Percentiles rank a stretch among this genome's conserved stretches.
Conservation (phyloP, 2,329 filamentous ascomycete genomes). For the Diplodia mutila region DNA sequence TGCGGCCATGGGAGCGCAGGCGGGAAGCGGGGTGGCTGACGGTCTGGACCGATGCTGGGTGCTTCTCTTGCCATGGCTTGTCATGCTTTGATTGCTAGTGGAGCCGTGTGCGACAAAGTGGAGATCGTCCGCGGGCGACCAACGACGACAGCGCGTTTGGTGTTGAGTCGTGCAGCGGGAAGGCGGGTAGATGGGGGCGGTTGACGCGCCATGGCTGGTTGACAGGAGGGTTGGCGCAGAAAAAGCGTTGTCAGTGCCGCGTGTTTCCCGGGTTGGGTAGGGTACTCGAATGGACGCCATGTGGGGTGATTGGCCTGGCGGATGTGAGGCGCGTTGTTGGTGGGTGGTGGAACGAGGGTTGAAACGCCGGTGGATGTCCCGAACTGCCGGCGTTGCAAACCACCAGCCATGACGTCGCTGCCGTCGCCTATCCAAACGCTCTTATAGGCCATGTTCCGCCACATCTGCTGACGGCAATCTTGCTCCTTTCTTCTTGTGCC, state of each 20-base stretch:
- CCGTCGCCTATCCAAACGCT: too few relatives aligned
- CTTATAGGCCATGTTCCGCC: background rate
- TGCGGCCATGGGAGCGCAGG: background rate
- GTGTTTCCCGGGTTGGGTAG: background rate
- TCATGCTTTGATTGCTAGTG: slow-evolving; percentile 4
- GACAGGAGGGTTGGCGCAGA: background rate
- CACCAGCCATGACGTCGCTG: background rate
- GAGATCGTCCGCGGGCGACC: background rate
- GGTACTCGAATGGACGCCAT: background rate
- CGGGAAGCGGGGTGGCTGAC: background rate
- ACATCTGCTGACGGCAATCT: background rate
- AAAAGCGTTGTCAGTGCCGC: background rate
- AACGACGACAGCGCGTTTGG: background rate
- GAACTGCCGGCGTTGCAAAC: slow-evolving; percentile 10
- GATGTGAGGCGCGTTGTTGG: background rate
- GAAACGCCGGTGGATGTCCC: slow-evolving; percentile 7
- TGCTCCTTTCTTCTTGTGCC: background rate
- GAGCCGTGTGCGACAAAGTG: background rate
- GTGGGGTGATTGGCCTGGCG: background rate
- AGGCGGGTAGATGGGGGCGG: background rate
- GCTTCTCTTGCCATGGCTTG: slow-evolving; percentile 5
- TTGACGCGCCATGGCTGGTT: background rate
- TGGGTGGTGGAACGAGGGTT: background rate
- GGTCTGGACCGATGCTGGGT: slow-evolving; percentile 4
- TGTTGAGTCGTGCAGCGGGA: slow-evolving; percentile 13